Conservation (phyloP, 2,329 filamentous ascomycete species). For the Ceratocystis colombiana region DNA sequence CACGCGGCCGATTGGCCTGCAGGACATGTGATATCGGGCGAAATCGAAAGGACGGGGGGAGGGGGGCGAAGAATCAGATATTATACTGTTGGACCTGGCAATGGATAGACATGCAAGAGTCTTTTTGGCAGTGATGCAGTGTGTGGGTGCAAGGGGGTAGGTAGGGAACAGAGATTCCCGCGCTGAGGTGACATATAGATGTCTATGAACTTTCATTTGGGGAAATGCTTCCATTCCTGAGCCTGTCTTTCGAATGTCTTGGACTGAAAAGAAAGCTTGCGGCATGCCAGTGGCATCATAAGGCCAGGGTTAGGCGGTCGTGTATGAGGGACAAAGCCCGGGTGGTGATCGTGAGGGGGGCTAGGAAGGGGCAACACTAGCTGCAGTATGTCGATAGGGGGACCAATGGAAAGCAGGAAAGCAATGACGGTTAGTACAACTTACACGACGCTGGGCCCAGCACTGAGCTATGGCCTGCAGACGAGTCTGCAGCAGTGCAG, state of each 20-base stretch:
- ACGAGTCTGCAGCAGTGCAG: not conserved
- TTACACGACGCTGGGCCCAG: conserved; percentile 4
- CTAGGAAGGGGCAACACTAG: too few relatives aligned
- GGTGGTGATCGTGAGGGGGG: not conserved
- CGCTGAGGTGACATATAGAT: not conserved
- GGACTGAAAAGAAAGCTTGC: not conserved
- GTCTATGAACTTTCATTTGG: not conserved
- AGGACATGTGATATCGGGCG: not conserved
- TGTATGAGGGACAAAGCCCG: not conserved
- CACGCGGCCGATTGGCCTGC: not conserved
- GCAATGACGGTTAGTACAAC: not conserved
- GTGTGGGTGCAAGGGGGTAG: not conserved
- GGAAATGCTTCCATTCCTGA: not conserved
- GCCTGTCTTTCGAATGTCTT: not conserved
- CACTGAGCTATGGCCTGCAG: conserved; percentile 7
- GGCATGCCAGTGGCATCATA: not conserved
- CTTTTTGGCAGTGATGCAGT: too few relatives aligned
- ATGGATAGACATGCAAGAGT: too few relatives aligned
- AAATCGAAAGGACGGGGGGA: not conserved
- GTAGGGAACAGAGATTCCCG: not conserved
- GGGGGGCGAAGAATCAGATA: not conserved
- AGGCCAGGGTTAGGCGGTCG: not conserved
- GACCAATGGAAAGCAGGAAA: not conserved
- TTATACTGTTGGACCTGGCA: too few relatives aligned
- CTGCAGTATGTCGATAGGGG: too few relatives aligned